These are phyloP conservation scores for Castanospermum australe DNA, from an alignment of 306 rosid species.

Conservation along the genomic window DNA sequence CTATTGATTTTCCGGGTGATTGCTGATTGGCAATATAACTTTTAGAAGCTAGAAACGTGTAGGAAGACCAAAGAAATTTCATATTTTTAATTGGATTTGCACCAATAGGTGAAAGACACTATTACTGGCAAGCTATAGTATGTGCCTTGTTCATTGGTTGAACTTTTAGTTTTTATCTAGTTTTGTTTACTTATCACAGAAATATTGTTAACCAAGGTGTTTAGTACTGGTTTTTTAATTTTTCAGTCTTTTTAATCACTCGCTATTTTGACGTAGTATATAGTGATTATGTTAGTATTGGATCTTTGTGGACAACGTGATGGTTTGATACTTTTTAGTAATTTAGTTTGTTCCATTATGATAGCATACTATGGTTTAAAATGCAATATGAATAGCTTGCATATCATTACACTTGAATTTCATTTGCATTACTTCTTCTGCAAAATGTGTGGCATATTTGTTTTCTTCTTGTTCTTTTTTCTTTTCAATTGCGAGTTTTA, in stretches of 20 bases:
- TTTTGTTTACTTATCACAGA: background rate
- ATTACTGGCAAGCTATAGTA: background rate
- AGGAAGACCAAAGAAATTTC: background rate
- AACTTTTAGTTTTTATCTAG: background rate
- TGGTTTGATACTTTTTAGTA: background rate
- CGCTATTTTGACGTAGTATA: background rate
- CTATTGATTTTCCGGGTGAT: background rate
- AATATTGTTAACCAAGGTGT: background rate
- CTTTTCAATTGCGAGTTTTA: background rate
- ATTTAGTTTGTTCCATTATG: background rate
- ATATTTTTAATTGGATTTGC: background rate
- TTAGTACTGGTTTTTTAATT: background rate
- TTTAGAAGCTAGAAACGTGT: background rate
- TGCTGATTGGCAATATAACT: background rate
- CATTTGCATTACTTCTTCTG: conserved; percentile 13
- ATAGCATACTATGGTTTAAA: background rate
- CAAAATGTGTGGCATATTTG: background rate
- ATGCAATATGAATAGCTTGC: background rate
- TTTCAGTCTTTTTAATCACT: background rate
- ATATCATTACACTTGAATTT: background rate
- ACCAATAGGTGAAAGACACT: background rate
- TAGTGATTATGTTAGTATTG: background rate
- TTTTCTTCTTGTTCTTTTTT: background rate
- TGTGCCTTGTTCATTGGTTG: background rate
- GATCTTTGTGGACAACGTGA: background rate